Conservation (phyloP, 495 filamentous ascomycete genomes). For the Gamarada debralockiae region DNA sequence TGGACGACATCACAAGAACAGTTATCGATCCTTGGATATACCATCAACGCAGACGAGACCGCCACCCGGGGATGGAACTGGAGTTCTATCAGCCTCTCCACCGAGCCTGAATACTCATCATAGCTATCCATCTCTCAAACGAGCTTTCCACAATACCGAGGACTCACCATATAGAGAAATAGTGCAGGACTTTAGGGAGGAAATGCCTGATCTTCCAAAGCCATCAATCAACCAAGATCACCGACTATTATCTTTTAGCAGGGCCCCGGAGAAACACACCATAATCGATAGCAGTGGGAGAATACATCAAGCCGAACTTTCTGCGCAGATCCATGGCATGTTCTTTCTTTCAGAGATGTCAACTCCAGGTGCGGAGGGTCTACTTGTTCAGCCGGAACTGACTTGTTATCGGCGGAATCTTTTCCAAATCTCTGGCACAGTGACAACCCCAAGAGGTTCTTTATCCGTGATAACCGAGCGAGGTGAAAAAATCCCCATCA, state of each 20-base stretch:
- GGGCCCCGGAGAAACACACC: slow-evolving; percentile 50
- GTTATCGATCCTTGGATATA: slow-evolving; percentile 23
- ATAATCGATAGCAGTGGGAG: slow-evolving; percentile 51
- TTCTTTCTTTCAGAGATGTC: slow-evolving; percentile 92
- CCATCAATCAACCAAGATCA: slow-evolving; percentile 52
- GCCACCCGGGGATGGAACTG: slow-evolving; percentile 7
- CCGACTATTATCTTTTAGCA: slow-evolving; percentile 50
- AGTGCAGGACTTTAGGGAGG: slow-evolving; percentile 49
- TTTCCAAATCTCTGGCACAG: slow-evolving; percentile 86
- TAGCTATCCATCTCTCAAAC: slow-evolving; percentile 51
- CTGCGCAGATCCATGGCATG: slow-evolving; percentile 91
- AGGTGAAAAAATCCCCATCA: slow-evolving; percentile 76
- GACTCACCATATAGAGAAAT: slow-evolving; percentile 46
- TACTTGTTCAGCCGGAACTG: slow-evolving; percentile 67
- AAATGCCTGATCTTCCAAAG: slow-evolving; percentile 36
- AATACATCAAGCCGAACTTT: slow-evolving; percentile 55
- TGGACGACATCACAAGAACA: slow-evolving; percentile 16
- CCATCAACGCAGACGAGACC: slow-evolving; percentile 18
- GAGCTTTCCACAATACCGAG: slow-evolving; percentile 30
- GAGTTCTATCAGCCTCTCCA: slow-evolving; percentile 17
- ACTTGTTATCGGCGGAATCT: slow-evolving; percentile 93
- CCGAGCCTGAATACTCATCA: slow-evolving; percentile 32
- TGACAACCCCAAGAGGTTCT: slow-evolving; percentile 72
- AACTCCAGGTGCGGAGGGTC: slow-evolving; percentile 56
- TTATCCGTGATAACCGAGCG: slow-evolving; percentile 77